phyloP scores from a whole-genome alignment of 768 basidiomycete genomes.

The Phaeolepiota aurea region DNA sequence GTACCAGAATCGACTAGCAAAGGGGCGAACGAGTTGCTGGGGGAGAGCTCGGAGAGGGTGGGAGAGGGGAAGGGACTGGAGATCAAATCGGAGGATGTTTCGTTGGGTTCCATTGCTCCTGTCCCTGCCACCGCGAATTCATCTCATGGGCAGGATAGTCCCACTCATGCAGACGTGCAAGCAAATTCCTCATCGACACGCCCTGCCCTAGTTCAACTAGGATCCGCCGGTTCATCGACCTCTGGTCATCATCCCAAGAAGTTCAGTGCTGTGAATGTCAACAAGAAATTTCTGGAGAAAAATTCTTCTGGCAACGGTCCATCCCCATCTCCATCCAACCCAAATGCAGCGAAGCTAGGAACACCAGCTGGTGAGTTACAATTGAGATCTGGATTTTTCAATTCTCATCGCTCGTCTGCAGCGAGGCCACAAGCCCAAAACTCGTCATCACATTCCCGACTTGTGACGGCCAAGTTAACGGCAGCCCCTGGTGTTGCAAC shows the following conservation, averaged over 20 bases:
- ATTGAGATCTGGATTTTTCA: conserved; percentile 3
- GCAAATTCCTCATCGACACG: conserved; percentile 21
- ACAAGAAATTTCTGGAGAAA: conserved; percentile 95
- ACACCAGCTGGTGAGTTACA: conserved; percentile 41
- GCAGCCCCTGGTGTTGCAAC: conserved; percentile 50
- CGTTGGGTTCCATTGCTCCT: neutral
- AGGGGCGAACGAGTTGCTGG: conserved; percentile 24
- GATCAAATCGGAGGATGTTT: conserved; percentile 7
- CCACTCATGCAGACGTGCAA: conserved; percentile 16
- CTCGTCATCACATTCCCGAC: conserved; percentile 60
- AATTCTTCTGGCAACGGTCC: conserved; percentile 53
- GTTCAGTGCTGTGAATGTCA: conserved; percentile 86
- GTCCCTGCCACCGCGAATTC: neutral
- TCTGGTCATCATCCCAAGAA: conserved; percentile 62
- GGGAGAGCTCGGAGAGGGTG: conserved; percentile 15
- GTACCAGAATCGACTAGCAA: conserved; percentile 34
- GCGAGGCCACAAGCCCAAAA: conserved; percentile 52
- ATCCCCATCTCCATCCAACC: conserved; percentile 31
- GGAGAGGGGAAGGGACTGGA: conserved; percentile 12
- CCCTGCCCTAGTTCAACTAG: conserved; percentile 38
- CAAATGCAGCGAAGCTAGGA: conserved; percentile 39
- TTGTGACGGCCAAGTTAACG: conserved; percentile 85
- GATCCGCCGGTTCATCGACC: conserved; percentile 25
- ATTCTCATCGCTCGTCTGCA: conserved; percentile 16
- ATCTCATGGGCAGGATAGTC: neutral